Conservation (phyloP, 192 early-diverging fungal species). For the Coemansia sp. region DNA sequence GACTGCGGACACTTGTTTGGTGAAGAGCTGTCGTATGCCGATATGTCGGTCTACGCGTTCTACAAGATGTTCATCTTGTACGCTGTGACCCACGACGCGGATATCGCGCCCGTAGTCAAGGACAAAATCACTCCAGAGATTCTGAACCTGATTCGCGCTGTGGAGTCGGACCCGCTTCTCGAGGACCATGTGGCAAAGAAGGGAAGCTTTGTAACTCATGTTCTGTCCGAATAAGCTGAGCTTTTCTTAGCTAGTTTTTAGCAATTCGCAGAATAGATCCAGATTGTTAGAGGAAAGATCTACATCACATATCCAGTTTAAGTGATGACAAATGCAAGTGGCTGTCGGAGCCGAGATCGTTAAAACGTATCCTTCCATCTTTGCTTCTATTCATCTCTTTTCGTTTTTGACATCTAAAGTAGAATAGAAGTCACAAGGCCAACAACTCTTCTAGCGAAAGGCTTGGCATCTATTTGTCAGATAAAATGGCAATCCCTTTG, state of each 20-base stretch:
- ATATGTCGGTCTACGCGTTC: constrained; percentile 31
- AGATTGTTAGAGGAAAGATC: not conserved
- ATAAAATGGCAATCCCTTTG: not conserved
- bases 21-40: constrained; percentile 42
- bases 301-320: not conserved
- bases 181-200: not conserved
- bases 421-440: not conserved
- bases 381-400: not conserved
- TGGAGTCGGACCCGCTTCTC: constrained; percentile 18
- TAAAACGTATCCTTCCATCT: not conserved
- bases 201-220: not conserved
- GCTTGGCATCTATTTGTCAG: not conserved
- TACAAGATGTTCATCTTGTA: constrained; percentile 18
- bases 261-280: too few species aligned
- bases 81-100: not conserved
- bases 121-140: constrained; percentile 31
- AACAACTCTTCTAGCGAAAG: not conserved
- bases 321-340: not conserved
- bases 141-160: constrained; percentile 26
- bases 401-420: not conserved
- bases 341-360: not conserved
- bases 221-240: not conserved
- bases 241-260: not conserved
- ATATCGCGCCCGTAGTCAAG: not conserved
- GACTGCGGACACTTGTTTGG: constrained; percentile 57